Base-by-base conservation (phyloP, 2,329 filamentous ascomycete genomes). In the Periconia sp. region DNA sequence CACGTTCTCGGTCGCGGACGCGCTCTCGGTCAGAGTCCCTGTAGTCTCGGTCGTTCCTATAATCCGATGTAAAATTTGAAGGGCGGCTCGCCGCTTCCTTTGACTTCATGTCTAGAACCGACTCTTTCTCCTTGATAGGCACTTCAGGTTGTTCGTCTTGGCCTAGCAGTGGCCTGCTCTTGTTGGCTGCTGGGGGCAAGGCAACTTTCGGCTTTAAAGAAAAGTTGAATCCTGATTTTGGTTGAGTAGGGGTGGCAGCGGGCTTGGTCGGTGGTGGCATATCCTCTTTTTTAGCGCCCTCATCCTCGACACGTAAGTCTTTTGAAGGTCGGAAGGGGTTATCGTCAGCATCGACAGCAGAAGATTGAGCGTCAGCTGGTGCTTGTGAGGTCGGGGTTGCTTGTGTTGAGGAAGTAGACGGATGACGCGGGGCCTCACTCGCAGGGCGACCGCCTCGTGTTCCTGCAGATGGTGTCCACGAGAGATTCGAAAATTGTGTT, bases 161-260 rank as follows among this genome's bases (percentile, higher is more conserved):
- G 11, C 73, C 71, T 38, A 81, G 56, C 46, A 79, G 78, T 28
- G 74, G 63, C 29, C 80, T 78, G 19, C 75, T 70, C 49, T 78
- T 79, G 33, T 74, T 73, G 43, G 77, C 75, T 49, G 79, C 73
- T 48, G 79, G 74, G 18, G 75, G 72, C 15, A 85, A 77, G 3
- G 79, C 77, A 9, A 78, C 79, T 29, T 87, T 81, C 8, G 85
- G 81, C 66, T 96, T 96, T 70, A 97, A 90, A 1, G 91, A 90
- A 68, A 97, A 97, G 66, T 90, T 95, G 62, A 96, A 95, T 3
- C 75, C 74, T 45, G 76, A 74, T 34, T 63, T 76, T 67, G 46
- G 71, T 62, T 46, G 80, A 76, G 81, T 78, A 2, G 77, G 74
- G 15, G 80, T 76, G 2, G 79, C 71, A 26, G 81, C 74, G 43